Base-by-base conservation (phyloP, 1,284 basidiomycete genomes). In the Ceratobasidium sp. region DNA sequence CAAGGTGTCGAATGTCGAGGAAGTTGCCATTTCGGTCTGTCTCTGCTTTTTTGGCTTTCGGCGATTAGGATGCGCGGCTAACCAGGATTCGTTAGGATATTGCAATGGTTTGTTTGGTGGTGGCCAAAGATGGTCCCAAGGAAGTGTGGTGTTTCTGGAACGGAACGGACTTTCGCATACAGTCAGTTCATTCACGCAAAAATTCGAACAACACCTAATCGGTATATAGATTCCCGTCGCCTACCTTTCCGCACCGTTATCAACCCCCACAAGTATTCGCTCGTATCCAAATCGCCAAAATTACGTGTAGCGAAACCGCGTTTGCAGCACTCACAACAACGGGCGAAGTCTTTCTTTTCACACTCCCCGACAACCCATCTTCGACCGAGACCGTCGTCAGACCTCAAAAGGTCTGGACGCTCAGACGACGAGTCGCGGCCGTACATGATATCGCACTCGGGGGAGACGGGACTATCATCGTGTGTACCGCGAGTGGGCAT, bases 401-500 rank as follows among this genome's bases (percentile, higher is more conserved):
- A 23, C 67, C 67, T 0, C 67, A 70, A 57, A 65, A 72, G 30
- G 45, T 72, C 1, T 52, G 67, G 67, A 48, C 53, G 9, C 32
- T 70, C 16, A 36, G 67, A 14, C 50, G 57, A 53, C 28, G 62
- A 9, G 53, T 67, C 18, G 34, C 55, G 16, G 64, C 64, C 2
- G 58, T 78, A 18, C 79, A 91, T 85, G 96, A 98, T 78, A 91
- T 97, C 8, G 96, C 94, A 0, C 85, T 98, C 23, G 94, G 96
- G 16, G 83, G 88, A 0, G 95, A 98, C 76, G 94, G 96, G 1
- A 88, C 92, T 6, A 87, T 98, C 77, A 91, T 98, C 77, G 86
- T 98, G 50, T 97, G 94, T 81, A 98, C 97, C 0, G 89, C 92
- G 76, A 96, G 96, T 0, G 97, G 97, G 0, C 96, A 98, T 77